Base-by-base conservation (phyloP, 2,329 filamentous ascomycete species). In the Botrytis fabae region DNA sequence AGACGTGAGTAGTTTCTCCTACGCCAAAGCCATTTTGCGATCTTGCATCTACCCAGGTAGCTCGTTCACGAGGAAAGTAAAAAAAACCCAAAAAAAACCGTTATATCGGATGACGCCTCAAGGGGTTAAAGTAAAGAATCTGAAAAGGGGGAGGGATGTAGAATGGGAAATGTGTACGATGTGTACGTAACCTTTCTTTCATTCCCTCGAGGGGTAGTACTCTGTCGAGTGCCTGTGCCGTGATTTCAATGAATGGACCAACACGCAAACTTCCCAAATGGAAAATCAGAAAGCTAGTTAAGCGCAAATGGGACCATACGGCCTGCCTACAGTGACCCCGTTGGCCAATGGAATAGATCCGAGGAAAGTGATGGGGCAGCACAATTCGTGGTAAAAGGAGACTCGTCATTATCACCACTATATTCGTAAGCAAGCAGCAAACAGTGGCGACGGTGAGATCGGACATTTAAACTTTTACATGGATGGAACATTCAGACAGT, bases 391-490 rank as follows among this genome's bases (percentile, higher is more conserved):
- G 48, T 51, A n/a, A 16, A 28, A 8, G 18, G 25, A 38, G n/a
- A 51, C 32, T 66, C 63, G 63, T 66, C 44, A 66, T 28, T 40
- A 51, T 66, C 44, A 66, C 63, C 44, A 48, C 63, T 51, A 35
- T n/a, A 66, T 51, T 66, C 63, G 63, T 66, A 51, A 66, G 63
- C 63, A 51, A n/a, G 40, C 32, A 40, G 63, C 63, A 51, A 38
- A 51, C 32, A 40, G 63, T 66, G 44, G 44, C 44, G 63, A 40
- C 63, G 44, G 46, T 38, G 63, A 51, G 51, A 65, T 48, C 28
- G 63, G 44, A 38, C 25, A 51, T 51, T n/a, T n/a, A 6, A 51
- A 51, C 25, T 51, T n/a, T 51, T n/a, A 51, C 25, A 51, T 51
- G 48, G 48, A 42, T 38, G 38, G 40, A 51, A 16, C 48, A 5